phyloP scores from a whole-genome alignment of 805 yeast genomes.

The Nakazawaea siamensis region DNA sequence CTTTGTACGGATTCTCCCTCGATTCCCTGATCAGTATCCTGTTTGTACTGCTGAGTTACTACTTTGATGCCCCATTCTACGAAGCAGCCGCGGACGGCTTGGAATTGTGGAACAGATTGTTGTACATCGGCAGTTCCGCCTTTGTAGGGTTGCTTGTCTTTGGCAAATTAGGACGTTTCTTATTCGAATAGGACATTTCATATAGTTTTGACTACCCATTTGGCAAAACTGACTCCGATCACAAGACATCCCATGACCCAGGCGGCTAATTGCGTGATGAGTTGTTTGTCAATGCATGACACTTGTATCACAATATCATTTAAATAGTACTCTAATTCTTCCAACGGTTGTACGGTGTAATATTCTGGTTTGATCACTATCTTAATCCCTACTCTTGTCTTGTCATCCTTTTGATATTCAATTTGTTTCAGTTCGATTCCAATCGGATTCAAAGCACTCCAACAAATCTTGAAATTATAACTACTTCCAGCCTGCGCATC shows the following conservation, averaged over 20 bases:
- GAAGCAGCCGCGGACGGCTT: slow-evolving; percentile 4
- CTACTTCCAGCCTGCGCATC: slow-evolving; percentile 2
- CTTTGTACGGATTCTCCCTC: slow-evolving; percentile 41
- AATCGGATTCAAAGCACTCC: slow-evolving; percentile 10
- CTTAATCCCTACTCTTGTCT: neutral
- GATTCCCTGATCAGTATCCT: slow-evolving; percentile 22
- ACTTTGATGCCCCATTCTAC: slow-evolving; percentile 6
- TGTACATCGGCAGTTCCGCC: slow-evolving; percentile 56
- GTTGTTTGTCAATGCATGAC: neutral
- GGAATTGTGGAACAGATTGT: slow-evolving; percentile 29
- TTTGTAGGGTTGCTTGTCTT: slow-evolving; percentile 59
- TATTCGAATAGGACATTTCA: slow-evolving; percentile 26
- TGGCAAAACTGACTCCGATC: slow-evolving; percentile 2
- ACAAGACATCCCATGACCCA: slow-evolving; percentile 3
- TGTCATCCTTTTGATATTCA: neutral
- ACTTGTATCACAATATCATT: slow-evolving; percentile 9
- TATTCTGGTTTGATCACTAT: slow-evolving; percentile 4
- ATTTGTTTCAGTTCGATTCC: slow-evolving; percentile 1
- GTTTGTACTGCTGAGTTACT: slow-evolving; percentile 7
- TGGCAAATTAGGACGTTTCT: slow-evolving; percentile 60
- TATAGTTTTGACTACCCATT: neutral
- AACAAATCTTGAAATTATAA: slow-evolving; percentile 9
- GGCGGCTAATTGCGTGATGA: neutral
- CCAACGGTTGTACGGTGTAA: slow-evolving; percentile 1
- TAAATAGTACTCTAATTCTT: slow-evolving; percentile 3